Base-by-base conservation (phyloP, 306 rosid genomes). In the Bauhinia variegata region DNA sequence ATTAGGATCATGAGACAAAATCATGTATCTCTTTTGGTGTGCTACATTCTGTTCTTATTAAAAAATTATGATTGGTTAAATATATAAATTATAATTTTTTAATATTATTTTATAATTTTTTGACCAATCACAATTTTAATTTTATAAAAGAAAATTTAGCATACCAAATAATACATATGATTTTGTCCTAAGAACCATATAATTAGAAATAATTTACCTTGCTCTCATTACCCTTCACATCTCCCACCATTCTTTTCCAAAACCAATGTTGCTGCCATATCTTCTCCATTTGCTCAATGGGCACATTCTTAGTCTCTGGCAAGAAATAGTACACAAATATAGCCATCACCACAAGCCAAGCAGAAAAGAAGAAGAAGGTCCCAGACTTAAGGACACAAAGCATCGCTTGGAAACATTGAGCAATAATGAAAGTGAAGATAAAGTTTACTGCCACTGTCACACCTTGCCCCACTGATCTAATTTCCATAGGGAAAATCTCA, bases 181-280 rank as follows among this genome's bases (percentile, higher is more conserved):
- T n/a, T n/a, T n/a, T n/a, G n/a, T n/a, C n/a, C n/a, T n/a, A n/a
- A n/a, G n/a, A n/a, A n/a, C n/a, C n/a, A n/a, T n/a, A n/a, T n/a
- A n/a, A n/a, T 8, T 36, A 36, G 41, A 3, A 10, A 11, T 50
- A 4, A 16, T 5, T 8, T 6, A 23, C 28, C 15, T 19, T 19
- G 12, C 8, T 18, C 14, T 37, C 15, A 15, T 17, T 11, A 6
- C 37, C 50, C 48, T 60, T 75, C 17, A 12, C 67, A 54, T 76
- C 73, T 0, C 61, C 67, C 3, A 75, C 79, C 44, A 71, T 52
- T 13, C 37, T 68, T 71, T 67, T 82, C 87, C 87, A 82, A 75
- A 82, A 82, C 87, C 87, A 75, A 46, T 82, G 81, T 59, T 82
- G 63, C 49, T 43, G 57, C 87, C 84, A 82, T 31, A 82, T 77